Evolutionary conservation across 2,329 filamentous ascomycete species (phyloP).

Genomic region (Kalmusia sp.): DNA sequence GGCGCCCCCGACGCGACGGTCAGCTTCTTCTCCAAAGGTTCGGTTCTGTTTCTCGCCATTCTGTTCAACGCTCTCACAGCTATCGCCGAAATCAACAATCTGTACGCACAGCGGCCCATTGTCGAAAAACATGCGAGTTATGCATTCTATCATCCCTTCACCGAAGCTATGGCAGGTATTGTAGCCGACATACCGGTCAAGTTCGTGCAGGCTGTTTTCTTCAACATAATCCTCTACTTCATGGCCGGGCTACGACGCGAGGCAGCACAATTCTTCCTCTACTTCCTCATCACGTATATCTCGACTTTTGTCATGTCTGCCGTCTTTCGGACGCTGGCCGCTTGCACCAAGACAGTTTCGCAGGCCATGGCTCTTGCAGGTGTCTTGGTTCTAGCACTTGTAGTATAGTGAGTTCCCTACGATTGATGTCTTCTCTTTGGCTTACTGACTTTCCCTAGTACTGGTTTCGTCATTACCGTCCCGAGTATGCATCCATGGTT

Average conservation of each 20-base stretch:
- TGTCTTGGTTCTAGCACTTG: conserved; percentile 67
- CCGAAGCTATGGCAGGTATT: conserved; percentile 84
- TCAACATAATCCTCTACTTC: conserved; percentile 85
- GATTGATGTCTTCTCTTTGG: not conserved
- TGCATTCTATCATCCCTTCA: conserved; percentile 85
- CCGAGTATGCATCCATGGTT: conserved; percentile 61
- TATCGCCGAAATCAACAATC: conserved; percentile 57
- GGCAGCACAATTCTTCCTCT: conserved; percentile 82
- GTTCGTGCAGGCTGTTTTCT: conserved; percentile 70
- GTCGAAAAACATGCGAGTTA: conserved; percentile 89
- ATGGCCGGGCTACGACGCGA: conserved; percentile 79
- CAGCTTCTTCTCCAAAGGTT: conserved; percentile 63
- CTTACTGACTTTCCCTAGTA: conserved; percentile 38
- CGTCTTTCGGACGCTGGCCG: conserved; percentile 80
- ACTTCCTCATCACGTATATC: conserved; percentile 65
- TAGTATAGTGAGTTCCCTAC: conserved; percentile 55
- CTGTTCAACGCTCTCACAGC: conserved; percentile 66
- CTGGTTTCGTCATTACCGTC: conserved; percentile 72
- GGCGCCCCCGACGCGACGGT: conserved; percentile 57
- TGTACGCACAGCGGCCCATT: conserved; percentile 87
- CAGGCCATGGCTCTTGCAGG: conserved; percentile 63
- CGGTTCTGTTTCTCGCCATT: conserved; percentile 66
- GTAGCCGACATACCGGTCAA: conserved; percentile 85
- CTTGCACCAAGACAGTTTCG: conserved; percentile 71
- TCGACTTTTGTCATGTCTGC: conserved; percentile 76